Evolutionary conservation across 805 yeast species (phyloP).

Genomic region (Kodamaea neixiangensis): DNA sequence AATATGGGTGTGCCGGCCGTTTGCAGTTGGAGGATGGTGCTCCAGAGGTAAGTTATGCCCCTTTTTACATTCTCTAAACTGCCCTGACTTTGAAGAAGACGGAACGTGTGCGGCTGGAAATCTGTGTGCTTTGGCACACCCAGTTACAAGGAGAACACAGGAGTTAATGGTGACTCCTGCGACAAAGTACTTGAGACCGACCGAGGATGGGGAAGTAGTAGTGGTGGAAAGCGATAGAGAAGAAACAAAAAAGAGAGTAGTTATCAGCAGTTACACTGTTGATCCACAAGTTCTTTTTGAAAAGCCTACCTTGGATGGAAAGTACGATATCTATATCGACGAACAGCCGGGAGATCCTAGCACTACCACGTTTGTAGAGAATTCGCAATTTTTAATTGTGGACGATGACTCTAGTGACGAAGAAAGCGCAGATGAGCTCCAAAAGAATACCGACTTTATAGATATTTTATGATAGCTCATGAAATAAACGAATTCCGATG

Average conservation of each 20-base stretch:
- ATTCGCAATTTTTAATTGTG: constrained; percentile 20
- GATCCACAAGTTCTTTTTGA: constrained; percentile 29
- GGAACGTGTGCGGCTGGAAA: constrained; percentile 57
- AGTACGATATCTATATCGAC: constrained; percentile 30
- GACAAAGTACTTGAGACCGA: constrained; percentile 16
- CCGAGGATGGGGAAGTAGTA: constrained; percentile 20
- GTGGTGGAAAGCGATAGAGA: constrained; percentile 16
- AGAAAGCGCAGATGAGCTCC: constrained; percentile 20
- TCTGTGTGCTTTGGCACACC: constrained; percentile 56
- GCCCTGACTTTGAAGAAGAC: constrained; percentile 71
- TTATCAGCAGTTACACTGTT: constrained; percentile 37
- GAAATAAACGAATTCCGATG: neutral
- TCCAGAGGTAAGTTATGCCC: constrained; percentile 58
- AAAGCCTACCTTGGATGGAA: constrained; percentile 17
- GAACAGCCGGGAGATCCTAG: neutral
- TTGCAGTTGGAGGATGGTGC: constrained; percentile 72
- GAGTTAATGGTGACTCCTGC: constrained; percentile 22
- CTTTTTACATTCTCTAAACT: constrained; percentile 56
- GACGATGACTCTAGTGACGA: constrained; percentile 15
- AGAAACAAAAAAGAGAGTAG: neutral
- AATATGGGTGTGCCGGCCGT: constrained; percentile 60
- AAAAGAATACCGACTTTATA: constrained; percentile 26
- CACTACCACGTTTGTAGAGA: constrained; percentile 10
- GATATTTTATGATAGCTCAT: constrained; percentile 13
- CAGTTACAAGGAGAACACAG: constrained; percentile 29